Percentiles rank a stretch among this genome's conserved stretches.
Evolutionary conservation across 1,284 basidiomycete species (phyloP).

Genomic region (Filobasidium uniguttulatum): DNA sequence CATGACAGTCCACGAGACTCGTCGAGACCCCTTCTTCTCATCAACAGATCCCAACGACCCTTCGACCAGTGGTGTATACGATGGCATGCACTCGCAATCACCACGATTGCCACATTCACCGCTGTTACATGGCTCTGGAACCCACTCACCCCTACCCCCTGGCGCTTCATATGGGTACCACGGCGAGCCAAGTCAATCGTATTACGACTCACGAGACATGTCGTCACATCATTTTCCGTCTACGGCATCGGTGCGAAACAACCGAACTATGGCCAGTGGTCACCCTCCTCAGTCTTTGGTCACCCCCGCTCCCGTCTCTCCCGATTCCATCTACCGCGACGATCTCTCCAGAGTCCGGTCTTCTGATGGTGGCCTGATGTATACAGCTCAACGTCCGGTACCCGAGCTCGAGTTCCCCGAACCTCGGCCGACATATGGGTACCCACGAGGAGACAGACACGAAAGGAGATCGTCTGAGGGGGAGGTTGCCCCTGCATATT

Average conservation of each 20-base stretch:
- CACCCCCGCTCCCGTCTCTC: background rate
- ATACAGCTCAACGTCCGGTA: background rate
- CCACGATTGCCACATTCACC: no score
- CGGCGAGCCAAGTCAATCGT: background rate
- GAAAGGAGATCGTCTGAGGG: no score
- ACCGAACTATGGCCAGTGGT: background rate
- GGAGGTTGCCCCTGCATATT: slow-evolving; percentile 1
- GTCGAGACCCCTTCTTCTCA: background rate
- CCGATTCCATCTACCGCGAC: background rate
- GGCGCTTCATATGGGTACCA: slow-evolving; percentile 1
- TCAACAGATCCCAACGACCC: background rate
- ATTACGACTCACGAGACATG: background rate
- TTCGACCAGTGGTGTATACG: slow-evolving; percentile 6
- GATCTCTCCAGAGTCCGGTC: background rate
- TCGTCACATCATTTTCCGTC: no score
- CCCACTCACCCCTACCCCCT: background rate
- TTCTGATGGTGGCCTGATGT: background rate
- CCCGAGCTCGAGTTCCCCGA: background rate
- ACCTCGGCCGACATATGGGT: background rate
- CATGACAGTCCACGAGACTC: background rate
- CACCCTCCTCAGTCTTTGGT: background rate
- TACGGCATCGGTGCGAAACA: background rate
- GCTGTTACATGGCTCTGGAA: no score
- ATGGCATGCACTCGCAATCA: slow-evolving; percentile 4
- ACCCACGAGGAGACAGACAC: no score